Evolutionary conservation across 495 filamentous ascomycete species (phyloP).

Genomic region (Massariosphaeria phaeospora): DNA sequence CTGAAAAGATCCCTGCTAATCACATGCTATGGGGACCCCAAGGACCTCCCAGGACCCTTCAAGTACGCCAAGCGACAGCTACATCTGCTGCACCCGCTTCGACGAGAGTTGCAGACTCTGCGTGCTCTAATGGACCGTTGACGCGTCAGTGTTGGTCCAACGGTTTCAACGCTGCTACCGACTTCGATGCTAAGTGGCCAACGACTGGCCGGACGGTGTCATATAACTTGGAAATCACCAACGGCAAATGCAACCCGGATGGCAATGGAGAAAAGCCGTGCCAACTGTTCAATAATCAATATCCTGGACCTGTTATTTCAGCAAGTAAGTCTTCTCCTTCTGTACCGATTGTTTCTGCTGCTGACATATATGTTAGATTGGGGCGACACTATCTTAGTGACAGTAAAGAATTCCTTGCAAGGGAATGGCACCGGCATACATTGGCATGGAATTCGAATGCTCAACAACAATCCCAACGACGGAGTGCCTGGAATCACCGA

Average conservation of each 20-base stretch:
- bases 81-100: constrained; percentile 16
- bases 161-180: constrained; percentile 32
- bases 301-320: constrained; percentile 35
- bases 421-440: constrained; percentile 40
- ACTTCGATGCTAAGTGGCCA: constrained; percentile 37
- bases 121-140: constrained; percentile 30
- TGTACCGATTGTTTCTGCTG: not conserved
- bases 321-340: constrained; percentile 27
- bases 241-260: constrained; percentile 34
- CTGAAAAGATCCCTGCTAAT: constrained; percentile 14
- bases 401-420: constrained; percentile 34
- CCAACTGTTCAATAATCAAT: constrained; percentile 37
- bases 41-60: constrained; percentile 2
- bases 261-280: constrained; percentile 22
- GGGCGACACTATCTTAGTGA: constrained; percentile 39
- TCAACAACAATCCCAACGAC: constrained; percentile 32
- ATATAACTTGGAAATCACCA: constrained; percentile 29
- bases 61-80: constrained; percentile 11
- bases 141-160: constrained; percentile 32
- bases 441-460: constrained; percentile 41
- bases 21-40: constrained; percentile 27
- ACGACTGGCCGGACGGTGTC: constrained; percentile 28
- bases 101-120: constrained; percentile 26
- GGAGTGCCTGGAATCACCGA: constrained; percentile 41
- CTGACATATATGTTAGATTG: constrained; percentile 29